Conservation (phyloP, 202 grass and related monocot species). For the Carex arenaria region DNA sequence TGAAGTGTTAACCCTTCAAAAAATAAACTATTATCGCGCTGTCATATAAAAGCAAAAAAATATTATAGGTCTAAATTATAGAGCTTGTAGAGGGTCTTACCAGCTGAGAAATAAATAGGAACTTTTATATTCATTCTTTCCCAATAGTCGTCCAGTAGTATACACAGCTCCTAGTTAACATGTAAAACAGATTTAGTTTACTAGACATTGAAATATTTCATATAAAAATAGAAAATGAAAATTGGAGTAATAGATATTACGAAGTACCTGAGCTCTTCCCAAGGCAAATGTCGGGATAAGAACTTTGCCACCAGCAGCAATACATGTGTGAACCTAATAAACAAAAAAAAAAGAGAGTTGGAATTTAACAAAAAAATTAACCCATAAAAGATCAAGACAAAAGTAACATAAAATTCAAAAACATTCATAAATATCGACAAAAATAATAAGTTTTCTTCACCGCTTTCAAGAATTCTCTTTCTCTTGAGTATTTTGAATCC, state of each 20-base stretch:
- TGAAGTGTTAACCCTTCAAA: conserved; percentile 87
- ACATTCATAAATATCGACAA: conserved; percentile 7
- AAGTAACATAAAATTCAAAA: conserved; percentile 12
- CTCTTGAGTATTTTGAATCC: conserved; percentile 78
- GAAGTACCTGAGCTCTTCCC: conserved; percentile 84
- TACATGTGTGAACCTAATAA: conserved; percentile 80
- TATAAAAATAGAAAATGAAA: not conserved
- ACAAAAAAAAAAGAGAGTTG: not conserved
- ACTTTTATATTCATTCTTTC: conserved; percentile 79
- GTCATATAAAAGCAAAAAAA: conserved; percentile 1
- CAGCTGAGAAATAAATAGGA: conserved; percentile 94
- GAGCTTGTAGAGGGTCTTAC: conserved; percentile 31
- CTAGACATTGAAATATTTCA: conserved; percentile 9
- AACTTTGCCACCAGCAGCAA: conserved; percentile 95
- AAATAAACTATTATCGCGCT: conserved; percentile 24
- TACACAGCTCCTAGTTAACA: conserved; percentile 73
- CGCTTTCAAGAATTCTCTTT: conserved; percentile 88
- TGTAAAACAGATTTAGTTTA: not conserved
- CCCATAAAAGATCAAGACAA: not conserved
- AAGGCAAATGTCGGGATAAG: conserved; percentile 94
- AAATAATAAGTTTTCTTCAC: conserved; percentile 35
- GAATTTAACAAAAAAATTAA: conserved; percentile 9
- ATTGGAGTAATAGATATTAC: not conserved
- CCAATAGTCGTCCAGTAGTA: conserved; percentile 97
- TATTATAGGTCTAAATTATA: not conserved